A percentile compares a stretch with the other conserved stretches of the same genome.
Conservation (phyloP, 2,329 filamentous ascomycete genomes). For the Pseudodiploospora longispora region DNA sequence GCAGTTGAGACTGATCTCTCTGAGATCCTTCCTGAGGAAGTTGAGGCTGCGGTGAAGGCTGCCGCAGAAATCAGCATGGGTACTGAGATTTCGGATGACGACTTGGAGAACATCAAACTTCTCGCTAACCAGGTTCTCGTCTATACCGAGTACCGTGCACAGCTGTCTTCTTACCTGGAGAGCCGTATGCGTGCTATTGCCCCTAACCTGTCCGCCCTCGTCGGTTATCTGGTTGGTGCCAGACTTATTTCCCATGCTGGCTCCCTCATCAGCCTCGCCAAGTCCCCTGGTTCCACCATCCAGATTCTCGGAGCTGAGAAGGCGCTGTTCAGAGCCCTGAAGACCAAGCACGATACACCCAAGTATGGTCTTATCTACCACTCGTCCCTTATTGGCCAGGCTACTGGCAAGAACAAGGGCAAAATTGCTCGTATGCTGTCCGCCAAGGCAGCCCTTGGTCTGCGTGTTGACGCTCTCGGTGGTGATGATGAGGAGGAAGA, state of each 20-base stretch:
- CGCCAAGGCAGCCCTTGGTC: conserved; percentile 84
- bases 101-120: conserved; percentile 85
- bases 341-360: conserved; percentile 98
- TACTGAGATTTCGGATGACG: conserved; percentile 88
- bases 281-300: conserved; percentile 89
- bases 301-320: conserved; percentile 99
- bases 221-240: conserved; percentile 89
- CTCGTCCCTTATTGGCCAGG: conserved; percentile 89
- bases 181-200: conserved; percentile 95
- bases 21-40: conserved; percentile 90
- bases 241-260: conserved; percentile 91
- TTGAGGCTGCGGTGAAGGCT: conserved; percentile 83
- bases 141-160: conserved; percentile 82
- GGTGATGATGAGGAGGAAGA: conserved; percentile 58
- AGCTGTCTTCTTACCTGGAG: conserved; percentile 82
- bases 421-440: conserved; percentile 97
- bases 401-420: conserved; percentile 96
- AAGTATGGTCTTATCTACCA: conserved; percentile 97
- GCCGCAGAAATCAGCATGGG: conserved; percentile 98
- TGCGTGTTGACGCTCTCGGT: conserved; percentile 76
- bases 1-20: conserved; percentile 70
- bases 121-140: conserved; percentile 89
- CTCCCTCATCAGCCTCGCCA: conserved; percentile 89
- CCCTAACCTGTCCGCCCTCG: conserved; percentile 86
- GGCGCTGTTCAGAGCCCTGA: conserved; percentile 93